phyloP scores from a whole-genome alignment of 2,329 filamentous ascomycete genomes.

The Cyphellophora attinorum region DNA sequence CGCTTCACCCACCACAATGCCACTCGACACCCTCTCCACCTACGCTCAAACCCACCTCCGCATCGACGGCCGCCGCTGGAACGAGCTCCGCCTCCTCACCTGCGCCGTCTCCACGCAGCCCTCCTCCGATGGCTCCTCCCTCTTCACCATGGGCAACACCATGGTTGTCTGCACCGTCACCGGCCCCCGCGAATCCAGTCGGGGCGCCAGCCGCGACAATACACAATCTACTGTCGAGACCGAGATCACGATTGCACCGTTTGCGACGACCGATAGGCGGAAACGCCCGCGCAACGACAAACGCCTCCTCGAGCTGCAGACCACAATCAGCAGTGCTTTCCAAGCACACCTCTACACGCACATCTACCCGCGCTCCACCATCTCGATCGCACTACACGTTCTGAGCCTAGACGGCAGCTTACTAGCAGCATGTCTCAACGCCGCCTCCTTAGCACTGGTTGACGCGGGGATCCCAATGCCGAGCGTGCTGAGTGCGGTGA shows the following conservation, averaged over 20 bases:
- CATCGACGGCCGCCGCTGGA: constrained; percentile 84
- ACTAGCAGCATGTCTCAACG: constrained; percentile 83
- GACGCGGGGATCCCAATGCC: constrained; percentile 95
- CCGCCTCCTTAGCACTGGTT: constrained; percentile 79
- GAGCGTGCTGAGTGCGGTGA: constrained; percentile 82
- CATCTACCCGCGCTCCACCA: constrained; percentile 79
- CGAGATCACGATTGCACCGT: constrained; percentile 18
- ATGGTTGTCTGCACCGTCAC: constrained; percentile 89
- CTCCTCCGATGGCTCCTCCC: constrained; percentile 83
- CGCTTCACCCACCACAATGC: too few relatives aligned
- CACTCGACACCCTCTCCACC: constrained; percentile 84
- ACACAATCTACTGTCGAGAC: constrained; percentile 18
- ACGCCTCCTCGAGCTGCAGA: constrained; percentile 57
- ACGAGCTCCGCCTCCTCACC: constrained; percentile 81
- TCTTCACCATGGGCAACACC: constrained; percentile 95
- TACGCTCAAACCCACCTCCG: constrained; percentile 79
- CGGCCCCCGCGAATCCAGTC: constrained; percentile 63
- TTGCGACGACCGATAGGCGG: constrained; percentile 18
- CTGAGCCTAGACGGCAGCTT: constrained; percentile 84
- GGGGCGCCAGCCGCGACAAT: constrained; percentile 18
- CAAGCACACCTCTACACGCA: constrained; percentile 71
- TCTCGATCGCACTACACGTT: constrained; percentile 74
- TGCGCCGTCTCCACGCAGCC: constrained; percentile 89
- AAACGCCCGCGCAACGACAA: constrained; percentile 16
- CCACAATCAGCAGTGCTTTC: constrained; percentile 69